These are phyloP conservation scores for Metarhizium humberi DNA, from an alignment of 2,329 filamentous ascomycete genomes.

Conservation along the genomic window DNA sequence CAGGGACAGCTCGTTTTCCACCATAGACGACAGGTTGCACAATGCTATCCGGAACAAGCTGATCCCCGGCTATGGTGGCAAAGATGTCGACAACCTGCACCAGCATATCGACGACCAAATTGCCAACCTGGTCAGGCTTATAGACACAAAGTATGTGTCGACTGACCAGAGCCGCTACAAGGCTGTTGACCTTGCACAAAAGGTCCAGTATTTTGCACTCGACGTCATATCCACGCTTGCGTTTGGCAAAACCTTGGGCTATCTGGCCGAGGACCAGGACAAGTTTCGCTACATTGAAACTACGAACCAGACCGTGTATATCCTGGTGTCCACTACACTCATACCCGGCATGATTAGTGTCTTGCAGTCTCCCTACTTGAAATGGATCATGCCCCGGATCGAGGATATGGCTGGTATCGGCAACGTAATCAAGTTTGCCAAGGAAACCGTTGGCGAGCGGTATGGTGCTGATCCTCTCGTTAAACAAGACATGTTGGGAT, in stretches of 20 bases:
- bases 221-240: slow-evolving; percentile 2
- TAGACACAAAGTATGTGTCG: not conserved
- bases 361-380: not conserved
- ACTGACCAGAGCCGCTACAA: not conserved
- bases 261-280: not conserved
- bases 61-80: not conserved
- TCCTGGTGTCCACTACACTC: not conserved
- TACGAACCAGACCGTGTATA: not conserved
- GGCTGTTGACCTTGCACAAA: not conserved
- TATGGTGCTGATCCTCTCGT: not conserved
- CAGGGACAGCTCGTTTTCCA: slow-evolving; percentile 3
- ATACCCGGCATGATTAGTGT: not conserved
- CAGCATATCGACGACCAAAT: not conserved
- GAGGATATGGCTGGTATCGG: slow-evolving; percentile 5
- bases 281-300: slow-evolving; percentile 3
- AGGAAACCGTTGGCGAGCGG: not conserved
- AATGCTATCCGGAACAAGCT: not conserved
- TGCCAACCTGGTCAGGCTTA: not conserved
- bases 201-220: not conserved
- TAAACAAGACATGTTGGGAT: slow-evolving; percentile 4
- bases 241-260: not conserved
- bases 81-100: slow-evolving; percentile 1
- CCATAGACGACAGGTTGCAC: not conserved
- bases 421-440: slow-evolving; percentile 1
- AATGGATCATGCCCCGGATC: slow-evolving; percentile 4